A percentile compares a stretch with the other conserved stretches of the same genome.
These are phyloP conservation scores for Phylloboletellus chloephorus DNA, from an alignment of 1,284 basidiomycete species.

Conservation along the genomic window DNA sequence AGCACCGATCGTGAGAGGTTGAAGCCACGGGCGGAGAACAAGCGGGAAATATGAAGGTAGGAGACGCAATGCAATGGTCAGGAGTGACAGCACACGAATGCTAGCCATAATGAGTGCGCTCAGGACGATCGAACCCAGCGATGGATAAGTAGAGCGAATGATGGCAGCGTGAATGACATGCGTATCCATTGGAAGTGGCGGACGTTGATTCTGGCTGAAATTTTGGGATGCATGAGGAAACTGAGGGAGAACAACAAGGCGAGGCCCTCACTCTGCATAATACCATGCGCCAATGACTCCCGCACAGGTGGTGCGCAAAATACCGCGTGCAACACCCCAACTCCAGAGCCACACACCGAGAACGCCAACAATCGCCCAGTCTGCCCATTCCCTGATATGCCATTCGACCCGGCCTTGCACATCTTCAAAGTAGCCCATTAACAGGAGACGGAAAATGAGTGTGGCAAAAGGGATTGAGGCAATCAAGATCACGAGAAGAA, in stretches of 20 bases:
- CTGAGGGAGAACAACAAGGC: neutral
- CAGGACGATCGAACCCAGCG: conserved; percentile 74
- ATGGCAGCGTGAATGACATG: conserved; percentile 75
- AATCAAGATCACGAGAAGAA: conserved; percentile 70
- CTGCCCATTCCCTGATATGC: conserved; percentile 75
- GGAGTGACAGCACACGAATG: conserved; percentile 51
- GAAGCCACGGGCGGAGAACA: conserved; percentile 36
- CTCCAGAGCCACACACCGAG: conserved; percentile 83
- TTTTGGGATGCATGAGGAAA: conserved; percentile 2
- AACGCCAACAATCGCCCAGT: conserved; percentile 72
- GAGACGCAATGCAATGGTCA: conserved; percentile 47
- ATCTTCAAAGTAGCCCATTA: conserved; percentile 59
- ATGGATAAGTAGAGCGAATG: conserved; percentile 74
- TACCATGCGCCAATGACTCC: conserved; percentile 92
- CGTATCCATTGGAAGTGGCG: conserved; percentile 52
- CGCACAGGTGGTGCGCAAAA: conserved; percentile 73
- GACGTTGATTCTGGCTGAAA: conserved; percentile 44
- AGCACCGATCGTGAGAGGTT: conserved; percentile 37
- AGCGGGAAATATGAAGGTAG: conserved; percentile 53
- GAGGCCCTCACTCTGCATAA: conserved; percentile 64
- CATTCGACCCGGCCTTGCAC: conserved; percentile 49
- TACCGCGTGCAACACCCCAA: conserved; percentile 82
- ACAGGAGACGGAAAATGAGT: conserved; percentile 74
- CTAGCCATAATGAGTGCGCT: conserved; percentile 72
- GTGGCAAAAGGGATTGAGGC: conserved; percentile 82